These are phyloP conservation scores for Picea glauca DNA, from an alignment of 75 land plant species.

Conservation along the genomic window DNA sequence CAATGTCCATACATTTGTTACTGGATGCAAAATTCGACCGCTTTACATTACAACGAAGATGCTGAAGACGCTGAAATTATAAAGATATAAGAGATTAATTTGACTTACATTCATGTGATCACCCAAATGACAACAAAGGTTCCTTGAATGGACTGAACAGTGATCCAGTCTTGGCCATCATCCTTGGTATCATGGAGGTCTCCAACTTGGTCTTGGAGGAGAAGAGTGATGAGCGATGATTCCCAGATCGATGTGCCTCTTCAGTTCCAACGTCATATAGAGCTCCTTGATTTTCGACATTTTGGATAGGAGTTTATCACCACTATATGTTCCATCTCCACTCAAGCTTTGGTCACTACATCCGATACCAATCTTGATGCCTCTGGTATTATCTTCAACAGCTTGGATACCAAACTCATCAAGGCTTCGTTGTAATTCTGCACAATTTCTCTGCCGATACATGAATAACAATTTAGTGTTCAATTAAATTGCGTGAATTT, in stretches of 20 bases:
- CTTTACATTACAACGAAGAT: too few relatives aligned
- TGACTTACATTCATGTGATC: conserved; percentile 68
- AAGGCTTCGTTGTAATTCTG: conserved; percentile 6
- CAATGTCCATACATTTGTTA: too few relatives aligned
- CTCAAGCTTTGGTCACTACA: neutral
- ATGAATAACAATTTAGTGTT: neutral
- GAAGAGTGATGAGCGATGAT: conserved; percentile 47
- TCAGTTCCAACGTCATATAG: conserved; percentile 57
- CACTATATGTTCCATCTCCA: conserved; percentile 62
- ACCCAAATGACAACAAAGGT: conserved; percentile 70
- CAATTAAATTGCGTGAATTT: too few relatives aligned
- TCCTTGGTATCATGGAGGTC: conserved; percentile 73
- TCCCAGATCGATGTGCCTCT: conserved; percentile 65
- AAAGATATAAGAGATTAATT: neutral
- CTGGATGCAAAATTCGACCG: too few relatives aligned
- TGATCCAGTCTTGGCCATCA: conserved; percentile 17
- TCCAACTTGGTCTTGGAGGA: conserved; percentile 4
- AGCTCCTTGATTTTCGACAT: conserved; percentile 45
- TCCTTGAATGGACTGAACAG: conserved; percentile 36
- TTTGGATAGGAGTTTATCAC: conserved; percentile 64
- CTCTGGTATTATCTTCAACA: conserved; percentile 13
- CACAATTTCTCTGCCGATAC: neutral
- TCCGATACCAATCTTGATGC: conserved; percentile 11
- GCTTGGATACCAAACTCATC: neutral
- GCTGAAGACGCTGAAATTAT: neutral